Percentiles rank a stretch among this genome's conserved stretches.
Evolutionary conservation across 2,329 filamentous ascomycete genomes (phyloP).

Genomic region (Polytolypa hystricis): DNA sequence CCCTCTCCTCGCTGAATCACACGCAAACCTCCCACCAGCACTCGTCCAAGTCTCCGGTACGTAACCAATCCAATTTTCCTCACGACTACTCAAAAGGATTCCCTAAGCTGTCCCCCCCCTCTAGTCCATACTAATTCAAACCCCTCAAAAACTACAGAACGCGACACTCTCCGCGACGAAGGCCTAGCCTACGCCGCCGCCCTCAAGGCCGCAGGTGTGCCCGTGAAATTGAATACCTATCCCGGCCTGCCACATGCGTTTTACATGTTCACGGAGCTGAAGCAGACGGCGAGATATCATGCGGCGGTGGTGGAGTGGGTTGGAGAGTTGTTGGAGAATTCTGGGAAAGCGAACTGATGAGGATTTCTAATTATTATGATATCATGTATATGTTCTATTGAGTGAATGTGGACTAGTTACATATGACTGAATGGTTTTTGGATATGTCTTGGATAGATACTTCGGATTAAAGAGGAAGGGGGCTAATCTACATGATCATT

Average conservation of each 20-base stretch:
- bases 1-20: slow-evolving; percentile 3
- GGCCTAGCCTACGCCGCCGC: background rate
- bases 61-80: no score
- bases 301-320: background rate
- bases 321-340: no score
- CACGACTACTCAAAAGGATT: background rate
- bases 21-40: slow-evolving; percentile 5
- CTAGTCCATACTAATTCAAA: background rate
- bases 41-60: background rate
- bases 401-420: no score
- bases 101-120: background rate
- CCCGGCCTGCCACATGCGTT: background rate
- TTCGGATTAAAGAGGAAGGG: no score
- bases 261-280: background rate
- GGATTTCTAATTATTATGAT: background rate
- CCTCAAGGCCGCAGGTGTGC: background rate
- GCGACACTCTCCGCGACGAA: background rate
- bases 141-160: background rate
- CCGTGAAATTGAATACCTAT: background rate
- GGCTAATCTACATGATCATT: no score
- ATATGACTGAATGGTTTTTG: no score
- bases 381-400: no score
- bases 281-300: background rate
- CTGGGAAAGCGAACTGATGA: background rate
- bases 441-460: no score